Percentiles rank a stretch among this genome's conserved stretches.
Evolutionary conservation across 257 asterid species (phyloP).

Genomic region (Agastache rugosa): DNA sequence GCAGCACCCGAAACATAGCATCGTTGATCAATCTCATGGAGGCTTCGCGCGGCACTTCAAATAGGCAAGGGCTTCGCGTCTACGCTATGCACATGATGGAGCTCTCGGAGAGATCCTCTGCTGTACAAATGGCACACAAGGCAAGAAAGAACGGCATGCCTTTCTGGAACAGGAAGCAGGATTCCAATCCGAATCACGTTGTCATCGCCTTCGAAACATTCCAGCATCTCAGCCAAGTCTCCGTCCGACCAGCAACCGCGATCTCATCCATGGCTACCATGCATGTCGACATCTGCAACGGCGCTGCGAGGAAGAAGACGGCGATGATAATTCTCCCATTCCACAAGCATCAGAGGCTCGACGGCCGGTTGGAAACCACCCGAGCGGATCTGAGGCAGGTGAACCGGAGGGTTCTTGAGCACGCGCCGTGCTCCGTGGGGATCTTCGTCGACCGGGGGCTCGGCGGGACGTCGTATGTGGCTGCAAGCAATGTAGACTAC

Average conservation of each 20-base stretch:
- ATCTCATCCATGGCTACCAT: slow-evolving; percentile 50
- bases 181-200: slow-evolving; percentile 22
- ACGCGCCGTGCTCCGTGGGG: slow-evolving; percentile 58
- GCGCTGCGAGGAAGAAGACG: slow-evolving; percentile 47
- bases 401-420: slow-evolving; percentile 53
- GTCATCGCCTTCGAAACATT: slow-evolving; percentile 57
- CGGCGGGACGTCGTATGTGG: slow-evolving; percentile 59
- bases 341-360: slow-evolving; percentile 57
- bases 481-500: slow-evolving; percentile 57
- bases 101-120: slow-evolving; percentile 54
- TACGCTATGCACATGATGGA: slow-evolving; percentile 67
- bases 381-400: slow-evolving; percentile 49
- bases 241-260: slow-evolving; percentile 56
- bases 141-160: slow-evolving; percentile 39
- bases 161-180: slow-evolving; percentile 18
- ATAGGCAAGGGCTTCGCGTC: slow-evolving; percentile 49
- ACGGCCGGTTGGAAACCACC: slow-evolving; percentile 55
- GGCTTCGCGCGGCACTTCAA: slow-evolving; percentile 55
- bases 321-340: slow-evolving; percentile 61
- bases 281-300: slow-evolving; percentile 56
- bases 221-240: slow-evolving; percentile 52
- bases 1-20: slow-evolving; percentile 29
- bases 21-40: slow-evolving; percentile 56
- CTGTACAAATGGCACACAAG: slow-evolving; percentile 55
- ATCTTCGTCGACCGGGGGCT: slow-evolving; percentile 61